A percentile compares a stretch with the other conserved stretches of the same genome.
Evolutionary conservation across 495 filamentous ascomycete species (phyloP).

Genomic region (Staphylotrichum longicolle): DNA sequence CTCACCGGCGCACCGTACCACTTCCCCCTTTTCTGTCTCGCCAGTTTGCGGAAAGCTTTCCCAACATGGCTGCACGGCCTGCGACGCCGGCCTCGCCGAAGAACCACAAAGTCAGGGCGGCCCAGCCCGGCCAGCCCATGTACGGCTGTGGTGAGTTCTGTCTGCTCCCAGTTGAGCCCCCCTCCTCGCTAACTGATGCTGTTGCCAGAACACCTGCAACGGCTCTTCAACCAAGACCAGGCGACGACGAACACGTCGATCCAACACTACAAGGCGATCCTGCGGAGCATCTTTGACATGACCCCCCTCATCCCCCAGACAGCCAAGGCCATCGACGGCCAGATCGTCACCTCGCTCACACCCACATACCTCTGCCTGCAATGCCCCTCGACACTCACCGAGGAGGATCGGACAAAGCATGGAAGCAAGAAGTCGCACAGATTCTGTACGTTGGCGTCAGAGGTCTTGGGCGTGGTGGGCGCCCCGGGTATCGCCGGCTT

Average conservation of each 20-base stretch:
- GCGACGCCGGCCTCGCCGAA: conserved; percentile 55
- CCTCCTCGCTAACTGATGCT: conserved; percentile 24
- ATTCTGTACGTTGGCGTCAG: conserved; percentile 55
- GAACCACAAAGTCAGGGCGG: conserved; percentile 50
- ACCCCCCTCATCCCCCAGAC: conserved; percentile 50
- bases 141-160: conserved; percentile 54
- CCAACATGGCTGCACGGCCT: conserved; percentile 44
- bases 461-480: not conserved
- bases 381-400: conserved; percentile 58
- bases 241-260: conserved; percentile 51
- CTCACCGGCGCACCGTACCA: not conserved
- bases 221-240: conserved; percentile 49
- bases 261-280: conserved; percentile 53
- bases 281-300: conserved; percentile 52
- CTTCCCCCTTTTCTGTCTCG: not conserved
- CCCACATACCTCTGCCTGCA: conserved; percentile 70
- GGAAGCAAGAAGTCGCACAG: conserved; percentile 56
- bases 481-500: conserved; percentile 11
- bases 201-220: conserved; percentile 51
- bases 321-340: conserved; percentile 44
- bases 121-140: conserved; percentile 49
- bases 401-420: conserved; percentile 57
- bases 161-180: not conserved
- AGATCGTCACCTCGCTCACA: conserved; percentile 49
- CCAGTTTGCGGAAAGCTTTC: not conserved